Evolutionary conservation across 2,329 filamentous ascomycete species (phyloP), one percentile per base, ranked within the genome.

Genomic region (Alternaria ventricosa): DNA sequence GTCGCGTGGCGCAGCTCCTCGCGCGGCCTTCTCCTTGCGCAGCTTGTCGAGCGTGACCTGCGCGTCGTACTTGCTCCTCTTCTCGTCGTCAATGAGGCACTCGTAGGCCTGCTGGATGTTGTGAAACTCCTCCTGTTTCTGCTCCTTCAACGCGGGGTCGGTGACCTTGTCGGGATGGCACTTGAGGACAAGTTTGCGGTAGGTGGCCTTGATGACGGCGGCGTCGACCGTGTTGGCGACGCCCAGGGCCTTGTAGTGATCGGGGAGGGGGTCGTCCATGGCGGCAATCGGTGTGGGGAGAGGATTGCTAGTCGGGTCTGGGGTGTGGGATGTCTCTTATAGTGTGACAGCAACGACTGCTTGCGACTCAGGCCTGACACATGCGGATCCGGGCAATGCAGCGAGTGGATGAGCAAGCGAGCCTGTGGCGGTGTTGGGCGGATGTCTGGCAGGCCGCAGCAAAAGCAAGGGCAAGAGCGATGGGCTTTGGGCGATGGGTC

Each of bases 71-170:
- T 89, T 89, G 62, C 84, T 81, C 63, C 93, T 86, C 76, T 90
- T 88, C 7, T 83, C 85, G 27, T 95, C 91, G 76, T 97, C 90
- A 74, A 89, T 92, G 64, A 99, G 87, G 28, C 96, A 85, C 81
- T 98, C 96, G 81, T 97, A 99, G 55, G 96, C 94, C 73, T 94
- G 89, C 79, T 97, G 94, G 33, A 98, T 92, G 78, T 89, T 90
- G 81, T 97, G 94, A 75, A 98, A 99, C 80, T 97, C 90, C 71
- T 93, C 90, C 72, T 92, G 89, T 79, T 94, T 96, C 71, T 88
- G 84, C 63, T 89, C 88, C 81, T 96, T 96, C 73, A 92, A 84
- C 15, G 88, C 84, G 57, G 90, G 89, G 74, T 97, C 89, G 70
- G 93, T 90, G 66, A 97, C 88, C 82, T 97, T 97, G 84, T 97